Evolutionary conservation across 345 rosid species (phyloP).

Genomic region (Acer negundo): DNA sequence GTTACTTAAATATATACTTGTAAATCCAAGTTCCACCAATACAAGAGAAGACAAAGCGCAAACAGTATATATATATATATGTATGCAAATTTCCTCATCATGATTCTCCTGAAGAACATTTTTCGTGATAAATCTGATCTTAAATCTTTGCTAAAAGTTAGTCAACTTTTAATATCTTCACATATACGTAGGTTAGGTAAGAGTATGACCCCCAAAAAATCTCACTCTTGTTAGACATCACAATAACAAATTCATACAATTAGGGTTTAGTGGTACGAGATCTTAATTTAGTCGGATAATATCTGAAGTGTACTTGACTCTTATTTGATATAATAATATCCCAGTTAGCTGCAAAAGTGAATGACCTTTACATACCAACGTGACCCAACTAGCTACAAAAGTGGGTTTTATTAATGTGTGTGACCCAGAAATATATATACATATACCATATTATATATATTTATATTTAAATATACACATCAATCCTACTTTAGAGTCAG

Average conservation of each 20-base stretch:
- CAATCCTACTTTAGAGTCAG: conserved; percentile 38
- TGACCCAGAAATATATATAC: conserved; percentile 20
- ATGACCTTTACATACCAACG: conserved; percentile 30
- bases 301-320: too few species aligned
- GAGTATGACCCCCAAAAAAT: conserved; percentile 10
- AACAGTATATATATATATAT: background rate
- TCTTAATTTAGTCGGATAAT: too few species aligned
- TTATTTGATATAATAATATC: too few species aligned
- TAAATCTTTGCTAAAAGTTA: conserved; percentile 21
- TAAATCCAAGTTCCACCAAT: background rate
- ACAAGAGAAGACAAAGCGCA: background rate
- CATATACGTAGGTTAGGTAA: conserved; percentile 39
- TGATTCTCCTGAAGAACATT: background rate
- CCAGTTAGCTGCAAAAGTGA: background rate
- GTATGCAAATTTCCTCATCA: background rate
- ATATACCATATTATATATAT: too few species aligned
- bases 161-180: conserved; percentile 22
- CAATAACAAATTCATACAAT: conserved; percentile 30
- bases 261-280: background rate
- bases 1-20: too few species aligned
- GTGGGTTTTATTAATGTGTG: conserved; percentile 32
- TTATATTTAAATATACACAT: background rate
- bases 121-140: conserved; percentile 10
- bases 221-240: conserved; percentile 25
- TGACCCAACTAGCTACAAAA: conserved; percentile 18